Conservation (phyloP, 108 stramenopile species). For the Mediolabrus comicus region DNA sequence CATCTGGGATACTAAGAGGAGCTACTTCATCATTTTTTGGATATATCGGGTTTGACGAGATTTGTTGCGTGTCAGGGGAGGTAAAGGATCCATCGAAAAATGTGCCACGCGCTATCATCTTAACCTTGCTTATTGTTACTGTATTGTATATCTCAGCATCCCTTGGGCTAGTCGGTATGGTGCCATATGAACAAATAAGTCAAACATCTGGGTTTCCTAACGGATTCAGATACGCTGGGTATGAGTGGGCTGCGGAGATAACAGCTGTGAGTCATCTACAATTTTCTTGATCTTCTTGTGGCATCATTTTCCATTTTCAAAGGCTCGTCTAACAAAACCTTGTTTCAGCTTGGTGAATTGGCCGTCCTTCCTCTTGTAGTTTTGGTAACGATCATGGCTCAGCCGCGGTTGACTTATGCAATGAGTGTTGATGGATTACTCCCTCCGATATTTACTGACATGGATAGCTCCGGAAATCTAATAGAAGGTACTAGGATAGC, state of each 20-base stretch:
- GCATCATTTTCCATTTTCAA: slow-evolving; percentile 3
- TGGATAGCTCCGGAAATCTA: slow-evolving; percentile 74
- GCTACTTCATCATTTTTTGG: slow-evolving; percentile 73
- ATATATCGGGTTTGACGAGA: slow-evolving; percentile 75
- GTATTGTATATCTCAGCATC: slow-evolving; percentile 58
- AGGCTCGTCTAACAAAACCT: neutral
- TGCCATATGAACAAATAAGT: slow-evolving; percentile 63
- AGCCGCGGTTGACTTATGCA: slow-evolving; percentile 80
- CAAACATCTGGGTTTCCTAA: slow-evolving; percentile 70
- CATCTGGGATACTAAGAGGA: slow-evolving; percentile 59
- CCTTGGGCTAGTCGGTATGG: slow-evolving; percentile 61
- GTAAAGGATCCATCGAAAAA: slow-evolving; percentile 59
- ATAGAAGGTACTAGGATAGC: slow-evolving; percentile 6
- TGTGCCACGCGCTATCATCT: slow-evolving; percentile 65
- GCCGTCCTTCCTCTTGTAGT: slow-evolving; percentile 88
- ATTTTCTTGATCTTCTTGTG: slow-evolving; percentile 35
- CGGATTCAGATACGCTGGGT: slow-evolving; percentile 68
- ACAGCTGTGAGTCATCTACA: slow-evolving; percentile 21
- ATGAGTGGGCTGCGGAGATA: slow-evolving; percentile 57
- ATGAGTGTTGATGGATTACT: slow-evolving; percentile 88
- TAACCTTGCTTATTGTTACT: slow-evolving; percentile 56
- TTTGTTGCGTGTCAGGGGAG: slow-evolving; percentile 69
- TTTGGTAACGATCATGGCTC: slow-evolving; percentile 81
- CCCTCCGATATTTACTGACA: slow-evolving; percentile 64
- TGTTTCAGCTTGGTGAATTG: slow-evolving; percentile 62